Percentiles rank a stretch among this genome's conserved stretches.
Evolutionary conservation across 2,329 filamentous ascomycete genomes (phyloP).

Genomic region (Sporothrix globosa): DNA sequence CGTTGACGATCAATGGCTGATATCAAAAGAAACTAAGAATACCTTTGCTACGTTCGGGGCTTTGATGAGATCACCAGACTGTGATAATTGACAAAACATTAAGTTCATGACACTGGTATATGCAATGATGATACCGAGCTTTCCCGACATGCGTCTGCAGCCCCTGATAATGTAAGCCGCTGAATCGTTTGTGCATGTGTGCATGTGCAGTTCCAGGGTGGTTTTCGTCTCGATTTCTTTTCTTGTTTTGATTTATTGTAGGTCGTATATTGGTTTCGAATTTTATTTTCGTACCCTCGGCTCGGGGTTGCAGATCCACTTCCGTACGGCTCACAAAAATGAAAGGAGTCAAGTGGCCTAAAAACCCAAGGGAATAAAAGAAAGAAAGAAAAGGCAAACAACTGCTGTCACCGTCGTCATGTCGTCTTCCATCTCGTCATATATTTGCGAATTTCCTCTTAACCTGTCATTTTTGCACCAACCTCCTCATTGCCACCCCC

Average conservation of each 20-base stretch:
- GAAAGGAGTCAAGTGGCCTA: neutral
- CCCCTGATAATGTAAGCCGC: slow-evolving; percentile 13
- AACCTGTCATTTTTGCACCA: neutral
- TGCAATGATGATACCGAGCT: neutral
- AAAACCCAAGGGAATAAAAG: neutral
- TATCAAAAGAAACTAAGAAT: neutral
- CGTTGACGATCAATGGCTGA: neutral
- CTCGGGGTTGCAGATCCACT: slow-evolving; percentile 5
- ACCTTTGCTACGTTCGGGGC: no score
- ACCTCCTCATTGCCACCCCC: slow-evolving; percentile 6
- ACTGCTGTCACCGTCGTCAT: neutral
- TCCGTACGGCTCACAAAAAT: slow-evolving; percentile 4
- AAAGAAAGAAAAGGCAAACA: no score
- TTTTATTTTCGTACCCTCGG: neutral
- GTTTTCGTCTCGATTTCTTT: neutral
- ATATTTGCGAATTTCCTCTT: neutral
- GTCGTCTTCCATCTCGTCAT: no score
- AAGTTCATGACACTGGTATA: neutral
- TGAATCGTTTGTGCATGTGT: slow-evolving; percentile 4
- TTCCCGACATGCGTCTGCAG: neutral
- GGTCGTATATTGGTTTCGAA: no score
- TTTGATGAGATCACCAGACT: neutral
- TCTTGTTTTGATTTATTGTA: neutral
- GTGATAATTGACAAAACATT: neutral
- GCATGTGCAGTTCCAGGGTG: neutral